Evolutionary conservation across 2,329 filamentous ascomycete species (phyloP).

Genomic region (Tolypocladium nubicola): DNA sequence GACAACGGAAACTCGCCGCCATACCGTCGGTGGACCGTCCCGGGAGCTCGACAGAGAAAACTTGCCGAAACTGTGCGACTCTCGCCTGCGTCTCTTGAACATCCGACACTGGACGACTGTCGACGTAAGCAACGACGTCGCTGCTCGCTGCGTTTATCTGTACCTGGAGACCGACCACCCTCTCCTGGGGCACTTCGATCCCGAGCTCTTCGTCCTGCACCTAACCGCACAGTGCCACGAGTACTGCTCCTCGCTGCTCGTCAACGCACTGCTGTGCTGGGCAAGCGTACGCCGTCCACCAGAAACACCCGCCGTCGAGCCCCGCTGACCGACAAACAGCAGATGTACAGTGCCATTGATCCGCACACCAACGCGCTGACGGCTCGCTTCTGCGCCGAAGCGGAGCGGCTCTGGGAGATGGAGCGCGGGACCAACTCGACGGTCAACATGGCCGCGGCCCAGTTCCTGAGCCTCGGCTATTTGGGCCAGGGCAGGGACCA

Average conservation of each 20-base stretch:
- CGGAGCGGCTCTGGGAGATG: conserved; percentile 16
- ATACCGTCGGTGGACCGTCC: no score
- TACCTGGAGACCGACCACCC: conserved; percentile 26
- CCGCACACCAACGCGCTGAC: conserved; percentile 10
- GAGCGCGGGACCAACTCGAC: conserved; percentile 10
- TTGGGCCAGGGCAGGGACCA: conserved; percentile 20
- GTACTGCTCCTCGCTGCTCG: conserved; percentile 23
- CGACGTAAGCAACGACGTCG: conserved; percentile 13
- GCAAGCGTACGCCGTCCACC: conserved; percentile 17
- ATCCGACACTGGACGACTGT: conserved; percentile 23
- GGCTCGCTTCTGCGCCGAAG: conserved; percentile 12
- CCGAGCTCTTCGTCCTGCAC: conserved; percentile 21
- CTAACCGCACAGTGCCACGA: conserved; percentile 11
- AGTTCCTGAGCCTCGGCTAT: conserved; percentile 18
- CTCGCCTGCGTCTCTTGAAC: conserved; percentile 13
- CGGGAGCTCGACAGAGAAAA: background rate
- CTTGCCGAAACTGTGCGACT: conserved; percentile 11
- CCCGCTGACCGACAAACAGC: conserved; percentile 9
- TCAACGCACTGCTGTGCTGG: conserved; percentile 23
- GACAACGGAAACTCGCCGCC: no score
- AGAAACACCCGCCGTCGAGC: background rate
- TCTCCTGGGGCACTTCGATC: conserved; percentile 24
- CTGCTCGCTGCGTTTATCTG: conserved; percentile 20
- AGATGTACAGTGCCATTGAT: conserved; percentile 23
- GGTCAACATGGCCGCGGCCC: conserved; percentile 16